phyloP scores from a whole-genome alignment of 352 stramenopile species.

The Phytopythium sindhum region DNA sequence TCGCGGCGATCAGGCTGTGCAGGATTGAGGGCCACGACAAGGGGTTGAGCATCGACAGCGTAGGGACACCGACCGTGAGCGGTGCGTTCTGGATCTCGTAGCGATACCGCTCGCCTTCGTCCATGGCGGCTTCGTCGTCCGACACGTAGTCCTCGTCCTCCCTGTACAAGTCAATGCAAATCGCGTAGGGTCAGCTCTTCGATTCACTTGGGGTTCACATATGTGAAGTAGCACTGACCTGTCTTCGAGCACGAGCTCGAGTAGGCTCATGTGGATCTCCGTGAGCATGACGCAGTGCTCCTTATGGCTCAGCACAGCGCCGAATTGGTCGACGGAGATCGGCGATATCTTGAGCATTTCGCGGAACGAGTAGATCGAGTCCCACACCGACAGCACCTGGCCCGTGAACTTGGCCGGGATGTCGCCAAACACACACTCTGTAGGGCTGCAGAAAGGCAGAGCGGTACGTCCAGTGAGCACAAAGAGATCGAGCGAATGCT shows the following conservation, averaged over 20 bases:
- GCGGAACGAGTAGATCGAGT: conserved; percentile 78
- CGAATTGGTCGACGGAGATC: conserved; percentile 68
- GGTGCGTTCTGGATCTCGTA: conserved; percentile 80
- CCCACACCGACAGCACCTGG: conserved; percentile 67
- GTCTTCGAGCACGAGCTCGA: conserved; percentile 80
- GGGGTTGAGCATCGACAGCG: conserved; percentile 72
- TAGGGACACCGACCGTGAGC: conserved; percentile 75
- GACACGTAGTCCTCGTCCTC: conserved; percentile 86
- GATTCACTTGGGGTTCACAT: background rate
- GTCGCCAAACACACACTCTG: conserved; percentile 50
- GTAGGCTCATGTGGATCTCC: conserved; percentile 82
- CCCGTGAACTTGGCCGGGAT: conserved; percentile 43
- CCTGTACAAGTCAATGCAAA: conserved; percentile 10
- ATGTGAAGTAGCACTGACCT: conserved; percentile 16
- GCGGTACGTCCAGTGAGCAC: conserved; percentile 4
- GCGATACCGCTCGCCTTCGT: conserved; percentile 75
- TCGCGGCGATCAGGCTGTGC: conserved; percentile 55
- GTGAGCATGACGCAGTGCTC: conserved; percentile 53
- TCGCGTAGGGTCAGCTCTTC: background rate
- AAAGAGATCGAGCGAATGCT: no score
- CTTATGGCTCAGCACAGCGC: conserved; percentile 33
- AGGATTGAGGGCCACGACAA: conserved; percentile 80
- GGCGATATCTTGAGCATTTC: conserved; percentile 54
- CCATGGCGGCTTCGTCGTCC: conserved; percentile 78
- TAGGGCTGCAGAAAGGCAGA: conserved; percentile 26